These are phyloP conservation scores for Immersiporthe knoxdaviesiana DNA, from an alignment of 2,329 filamentous ascomycete species.

Conservation along the genomic window DNA sequence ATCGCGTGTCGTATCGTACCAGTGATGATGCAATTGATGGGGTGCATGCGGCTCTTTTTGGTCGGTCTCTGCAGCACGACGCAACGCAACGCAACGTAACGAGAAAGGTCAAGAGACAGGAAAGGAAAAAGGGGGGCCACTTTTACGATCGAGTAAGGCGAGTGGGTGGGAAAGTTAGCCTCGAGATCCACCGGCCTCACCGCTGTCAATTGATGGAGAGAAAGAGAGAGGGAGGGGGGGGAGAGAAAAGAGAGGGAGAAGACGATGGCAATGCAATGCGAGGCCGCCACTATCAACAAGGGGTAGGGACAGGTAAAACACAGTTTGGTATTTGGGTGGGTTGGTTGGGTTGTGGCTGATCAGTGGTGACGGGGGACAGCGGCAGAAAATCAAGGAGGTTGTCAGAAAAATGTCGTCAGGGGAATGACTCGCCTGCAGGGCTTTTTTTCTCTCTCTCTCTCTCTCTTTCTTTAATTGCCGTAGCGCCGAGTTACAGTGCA, in stretches of 20 bases:
- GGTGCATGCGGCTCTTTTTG: background rate
- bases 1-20: conserved; percentile 1
- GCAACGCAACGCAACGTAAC: background rate
- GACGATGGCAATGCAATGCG: background rate
- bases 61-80: background rate
- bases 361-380: background rate
- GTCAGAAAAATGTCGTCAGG: conserved; percentile 5
- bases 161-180: background rate
- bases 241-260: background rate
- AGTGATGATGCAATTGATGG: conserved; percentile 5
- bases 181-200: background rate
- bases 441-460: too few relatives aligned
- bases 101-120: background rate
- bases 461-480: too few relatives aligned
- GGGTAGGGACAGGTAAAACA: conserved; percentile 1
- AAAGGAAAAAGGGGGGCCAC: background rate
- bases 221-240: background rate
- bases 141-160: background rate
- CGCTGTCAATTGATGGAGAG: background rate
- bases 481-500: background rate
- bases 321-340: background rate
- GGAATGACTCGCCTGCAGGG: background rate
- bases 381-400: conserved; percentile 9
- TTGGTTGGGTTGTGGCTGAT: background rate
- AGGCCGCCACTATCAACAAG: background rate